Evolutionary conservation across 2,329 filamentous ascomycete genomes (phyloP).

Genomic region (Cadophora malorum): DNA sequence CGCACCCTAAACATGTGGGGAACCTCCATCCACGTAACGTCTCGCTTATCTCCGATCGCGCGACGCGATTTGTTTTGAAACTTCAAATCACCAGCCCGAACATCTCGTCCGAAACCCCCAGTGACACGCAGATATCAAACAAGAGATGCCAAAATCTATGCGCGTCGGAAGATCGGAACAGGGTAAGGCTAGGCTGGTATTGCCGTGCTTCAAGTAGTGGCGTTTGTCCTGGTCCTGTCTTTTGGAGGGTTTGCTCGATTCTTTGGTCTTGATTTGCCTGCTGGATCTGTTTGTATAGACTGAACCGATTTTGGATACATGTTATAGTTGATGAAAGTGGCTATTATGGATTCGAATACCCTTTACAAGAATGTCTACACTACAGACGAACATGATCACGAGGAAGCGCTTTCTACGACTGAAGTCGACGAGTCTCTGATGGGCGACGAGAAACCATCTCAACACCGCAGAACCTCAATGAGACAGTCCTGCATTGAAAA

Average conservation of each 20-base stretch:
- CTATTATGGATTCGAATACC: background rate
- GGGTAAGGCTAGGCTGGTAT: background rate
- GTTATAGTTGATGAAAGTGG: too few species aligned
- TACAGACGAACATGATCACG: background rate
- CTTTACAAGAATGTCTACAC: background rate
- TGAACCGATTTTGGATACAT: too few species aligned
- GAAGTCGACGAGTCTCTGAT: constrained; percentile 16
- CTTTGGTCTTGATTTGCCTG: too few species aligned
- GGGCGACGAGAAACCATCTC: constrained; percentile 6
- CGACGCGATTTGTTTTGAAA: constrained; percentile 9
- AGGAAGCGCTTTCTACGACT: constrained; percentile 1
- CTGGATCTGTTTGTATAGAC: too few species aligned
- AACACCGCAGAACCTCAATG: background rate
- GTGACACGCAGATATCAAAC: background rate
- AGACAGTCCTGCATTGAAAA: background rate
- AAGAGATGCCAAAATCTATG: background rate
- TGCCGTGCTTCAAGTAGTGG: background rate
- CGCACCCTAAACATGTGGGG: background rate
- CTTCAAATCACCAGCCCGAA: background rate
- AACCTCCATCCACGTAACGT: background rate
- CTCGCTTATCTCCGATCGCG: background rate
- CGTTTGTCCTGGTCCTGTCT: background rate
- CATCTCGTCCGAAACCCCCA: background rate
- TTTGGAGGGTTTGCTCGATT: background rate
- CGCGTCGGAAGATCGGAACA: background rate